A percentile compares a stretch with the other conserved stretches of the same genome.
Conservation (phyloP, 192 early-diverging fungal genomes). For the Coemansia erecta region DNA sequence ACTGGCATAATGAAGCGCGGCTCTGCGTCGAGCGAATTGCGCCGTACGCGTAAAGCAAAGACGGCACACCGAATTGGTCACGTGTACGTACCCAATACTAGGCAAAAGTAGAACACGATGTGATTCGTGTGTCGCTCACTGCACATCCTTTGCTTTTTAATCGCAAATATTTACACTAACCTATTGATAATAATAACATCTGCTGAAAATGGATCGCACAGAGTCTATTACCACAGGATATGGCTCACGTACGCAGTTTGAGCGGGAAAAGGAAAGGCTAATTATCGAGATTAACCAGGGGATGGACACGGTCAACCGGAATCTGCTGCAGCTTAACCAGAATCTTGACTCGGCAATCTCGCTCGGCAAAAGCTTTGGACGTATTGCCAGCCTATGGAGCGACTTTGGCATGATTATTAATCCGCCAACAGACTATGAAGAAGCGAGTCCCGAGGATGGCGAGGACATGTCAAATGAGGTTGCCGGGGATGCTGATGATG, state of each 20-base stretch:
- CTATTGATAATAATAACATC: background rate
- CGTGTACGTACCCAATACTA: background rate
- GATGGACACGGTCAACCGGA: conserved; percentile 39
- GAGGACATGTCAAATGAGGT: conserved; percentile 4
- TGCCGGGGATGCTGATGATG: background rate
- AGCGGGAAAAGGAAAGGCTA: conserved; percentile 49
- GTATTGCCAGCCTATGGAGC: conserved; percentile 37
- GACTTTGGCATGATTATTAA: conserved; percentile 47
- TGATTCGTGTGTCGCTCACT: background rate
- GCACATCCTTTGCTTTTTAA: background rate
- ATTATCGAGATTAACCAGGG: conserved; percentile 47
- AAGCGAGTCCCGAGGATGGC: conserved; percentile 20
- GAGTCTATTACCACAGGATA: conserved; percentile 17
- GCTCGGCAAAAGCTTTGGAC: conserved; percentile 38
- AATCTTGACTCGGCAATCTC: conserved; percentile 48
- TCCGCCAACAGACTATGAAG: too few relatives aligned
- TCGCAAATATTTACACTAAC: background rate
- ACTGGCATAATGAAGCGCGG: conserved; percentile 34
- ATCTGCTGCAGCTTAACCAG: conserved; percentile 44
- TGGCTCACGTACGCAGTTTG: conserved; percentile 32
- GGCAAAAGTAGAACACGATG: background rate
- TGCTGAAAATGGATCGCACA: conserved; percentile 28
- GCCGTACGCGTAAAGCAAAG: background rate
- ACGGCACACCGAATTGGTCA: background rate
- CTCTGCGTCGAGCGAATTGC: conserved; percentile 21